A percentile compares a stretch with the other conserved stretches of the same genome.
Conservation (phyloP, 768 basidiomycete species). For the Leccinum ochraceum region DNA sequence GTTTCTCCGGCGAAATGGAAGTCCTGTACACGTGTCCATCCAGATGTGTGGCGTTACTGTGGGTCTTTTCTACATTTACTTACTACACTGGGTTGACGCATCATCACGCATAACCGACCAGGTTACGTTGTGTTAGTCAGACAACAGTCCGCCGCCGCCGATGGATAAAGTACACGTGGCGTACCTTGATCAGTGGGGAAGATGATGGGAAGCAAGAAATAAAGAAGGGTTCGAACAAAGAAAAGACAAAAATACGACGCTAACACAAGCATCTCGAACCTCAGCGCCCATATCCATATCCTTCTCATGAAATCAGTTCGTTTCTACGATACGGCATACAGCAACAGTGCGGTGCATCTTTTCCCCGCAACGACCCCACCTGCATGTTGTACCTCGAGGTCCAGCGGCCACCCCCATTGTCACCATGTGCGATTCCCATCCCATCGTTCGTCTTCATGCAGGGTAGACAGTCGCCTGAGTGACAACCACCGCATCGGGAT, state of each 20-base stretch:
- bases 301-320: neutral
- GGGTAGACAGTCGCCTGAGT: slow-evolving; percentile 7
- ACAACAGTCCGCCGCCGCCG: neutral
- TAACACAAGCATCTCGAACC: neutral
- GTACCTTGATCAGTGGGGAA: neutral
- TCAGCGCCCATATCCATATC: too few species aligned
- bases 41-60: neutral
- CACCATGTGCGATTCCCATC: neutral
- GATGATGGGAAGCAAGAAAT: neutral
- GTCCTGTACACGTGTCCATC: too few species aligned
- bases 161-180: too few species aligned
- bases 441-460: neutral
- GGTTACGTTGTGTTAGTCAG: neutral
- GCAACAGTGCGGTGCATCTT: neutral
- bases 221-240: neutral
- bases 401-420: neutral
- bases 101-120: neutral
- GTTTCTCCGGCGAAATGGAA: too few species aligned
- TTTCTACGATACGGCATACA: neutral
- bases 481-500: slow-evolving; percentile 11
- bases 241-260: neutral
- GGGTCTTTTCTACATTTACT: too few species aligned
- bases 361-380: neutral
- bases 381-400: neutral
- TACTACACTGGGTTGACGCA: too few species aligned